Percentiles rank a stretch among this genome's conserved stretches.
phyloP scores from a whole-genome alignment of 164 flowering plant species.

The Vitis riparia region DNA sequence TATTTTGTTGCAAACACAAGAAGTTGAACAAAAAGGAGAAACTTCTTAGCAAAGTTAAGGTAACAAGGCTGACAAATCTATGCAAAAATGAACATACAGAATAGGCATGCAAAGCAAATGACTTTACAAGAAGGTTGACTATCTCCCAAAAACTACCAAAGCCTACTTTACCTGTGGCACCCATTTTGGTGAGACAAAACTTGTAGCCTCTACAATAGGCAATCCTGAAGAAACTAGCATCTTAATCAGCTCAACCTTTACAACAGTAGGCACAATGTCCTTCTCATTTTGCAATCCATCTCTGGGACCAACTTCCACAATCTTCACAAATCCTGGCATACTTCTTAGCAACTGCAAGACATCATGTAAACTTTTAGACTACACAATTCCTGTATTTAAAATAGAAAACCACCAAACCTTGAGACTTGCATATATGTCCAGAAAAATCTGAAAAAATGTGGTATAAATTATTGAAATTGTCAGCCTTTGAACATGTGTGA shows the following conservation, averaged over 20 bases:
- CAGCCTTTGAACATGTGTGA: neutral
- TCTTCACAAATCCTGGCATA: constrained; percentile 69
- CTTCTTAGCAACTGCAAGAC: constrained; percentile 52
- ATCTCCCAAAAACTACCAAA: neutral
- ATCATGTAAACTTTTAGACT: neutral
- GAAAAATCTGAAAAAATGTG: neutral
- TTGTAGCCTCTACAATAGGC: constrained; percentile 87
- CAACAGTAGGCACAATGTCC: constrained; percentile 66
- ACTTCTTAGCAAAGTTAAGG: neutral
- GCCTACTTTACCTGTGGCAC: constrained; percentile 78
- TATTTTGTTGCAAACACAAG: too few relatives aligned
- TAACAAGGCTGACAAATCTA: neutral
- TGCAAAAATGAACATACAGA: neutral
- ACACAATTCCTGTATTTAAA: neutral
- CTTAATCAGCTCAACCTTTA: constrained; percentile 77
- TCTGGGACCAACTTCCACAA: constrained; percentile 99
- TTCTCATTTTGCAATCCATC: constrained; percentile 98
- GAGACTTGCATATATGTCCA: neutral
- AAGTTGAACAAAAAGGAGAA: neutral
- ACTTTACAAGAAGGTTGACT: neutral
- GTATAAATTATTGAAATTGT: neutral
- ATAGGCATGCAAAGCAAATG: neutral
- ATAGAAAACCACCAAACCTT: neutral
- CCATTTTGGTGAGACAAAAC: constrained; percentile 98
- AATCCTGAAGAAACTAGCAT: constrained; percentile 76